phyloP scores from a whole-genome alignment of 257 asterid species.

The Solanum dulcamara region DNA sequence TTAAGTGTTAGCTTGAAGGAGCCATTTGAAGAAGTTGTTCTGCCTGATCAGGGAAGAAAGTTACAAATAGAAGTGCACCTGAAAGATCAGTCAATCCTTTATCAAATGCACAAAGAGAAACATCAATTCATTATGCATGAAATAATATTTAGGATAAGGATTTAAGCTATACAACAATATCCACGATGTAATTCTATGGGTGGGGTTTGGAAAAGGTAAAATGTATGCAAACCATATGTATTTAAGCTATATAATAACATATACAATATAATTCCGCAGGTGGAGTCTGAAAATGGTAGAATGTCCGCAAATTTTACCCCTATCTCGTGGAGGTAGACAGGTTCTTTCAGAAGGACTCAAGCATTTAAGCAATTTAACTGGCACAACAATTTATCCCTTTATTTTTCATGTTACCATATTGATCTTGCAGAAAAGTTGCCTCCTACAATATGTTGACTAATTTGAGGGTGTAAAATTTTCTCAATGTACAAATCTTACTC shows the following conservation, averaged over 20 bases:
- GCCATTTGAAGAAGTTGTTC: no score
- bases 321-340: background rate
- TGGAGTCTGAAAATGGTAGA: no score
- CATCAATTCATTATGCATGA: background rate
- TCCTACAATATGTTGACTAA: background rate
- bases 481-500: background rate
- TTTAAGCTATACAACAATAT: background rate
- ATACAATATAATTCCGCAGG: no score
- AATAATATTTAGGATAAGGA: background rate
- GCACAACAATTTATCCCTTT: background rate
- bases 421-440: background rate
- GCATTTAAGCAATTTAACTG: background rate
- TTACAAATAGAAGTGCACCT: slow-evolving; percentile 77
- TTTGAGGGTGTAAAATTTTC: background rate
- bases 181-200: background rate
- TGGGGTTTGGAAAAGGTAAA: no score
- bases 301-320: no score
- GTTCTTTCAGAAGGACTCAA: background rate
- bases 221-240: no score
- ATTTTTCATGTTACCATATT: background rate
- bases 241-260: no score
- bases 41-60: slow-evolving; percentile 92
- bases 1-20: slow-evolving; percentile 38
- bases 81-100: background rate
- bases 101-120: background rate